Base-by-base conservation (phyloP, 768 basidiomycete genomes). In the Russula griseocarnosa region DNA sequence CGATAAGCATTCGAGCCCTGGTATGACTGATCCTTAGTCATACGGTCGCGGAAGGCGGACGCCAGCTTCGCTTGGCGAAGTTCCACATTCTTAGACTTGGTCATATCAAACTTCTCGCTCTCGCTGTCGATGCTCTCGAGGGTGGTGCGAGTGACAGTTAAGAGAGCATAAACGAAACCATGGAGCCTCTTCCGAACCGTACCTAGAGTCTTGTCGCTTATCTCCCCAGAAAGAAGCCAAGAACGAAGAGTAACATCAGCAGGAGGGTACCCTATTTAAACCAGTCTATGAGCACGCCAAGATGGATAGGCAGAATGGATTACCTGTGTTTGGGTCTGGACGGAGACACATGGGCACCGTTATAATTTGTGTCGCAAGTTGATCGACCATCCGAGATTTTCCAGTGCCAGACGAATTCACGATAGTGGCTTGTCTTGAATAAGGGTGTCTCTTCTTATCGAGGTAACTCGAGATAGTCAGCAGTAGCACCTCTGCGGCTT, bases 361-460 rank as follows among this genome's bases (percentile, higher is more conserved):
- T 0, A 58, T 58, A 11, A 58, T 26, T 26, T 38, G 13, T 2
- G 0, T 49, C 3, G 28, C 28, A 13, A 58, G 9, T 36, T 58
- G 26, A 28, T 58, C 57, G 11, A 58, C 46, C 46, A 58, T 49
- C 1, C 46, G 57, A 6, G 46, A 58, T 13, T 58, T 58, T 5
- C 58, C 58, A 3, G 58, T 58, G 3, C 58, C 58, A 4, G 58
- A 58, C 3, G 58, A 58, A 20, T 58, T 58, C 14, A 58, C 30
- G 2, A 58, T 58, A 1, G 3, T 32, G 7, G 50, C 14, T 1
- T 13, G 16, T 11, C 50, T 13, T 28, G 26, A 7, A 28, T 28
- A 51, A 18, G 14, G 5, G 5, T 5, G 0, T 7, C 26, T 36
- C 24, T 16, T 1, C 11, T 22, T 22, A 34, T 16, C 24, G 7